phyloP scores from a whole-genome alignment of 1,284 basidiomycete genomes.

The Omphalotus olearius region DNA sequence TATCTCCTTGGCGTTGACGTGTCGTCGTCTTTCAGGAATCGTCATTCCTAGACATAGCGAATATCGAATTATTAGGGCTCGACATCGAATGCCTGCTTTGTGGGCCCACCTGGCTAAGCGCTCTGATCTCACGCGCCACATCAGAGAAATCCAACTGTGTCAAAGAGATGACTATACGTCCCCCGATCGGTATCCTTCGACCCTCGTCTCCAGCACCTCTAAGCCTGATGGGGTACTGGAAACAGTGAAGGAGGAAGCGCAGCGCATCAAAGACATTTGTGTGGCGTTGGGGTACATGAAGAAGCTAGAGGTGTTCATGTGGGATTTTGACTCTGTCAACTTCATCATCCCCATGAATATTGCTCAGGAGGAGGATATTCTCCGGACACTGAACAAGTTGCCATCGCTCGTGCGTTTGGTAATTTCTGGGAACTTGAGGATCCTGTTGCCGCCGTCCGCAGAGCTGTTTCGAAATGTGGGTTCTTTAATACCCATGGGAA shows the following conservation, averaged over 20 bases:
- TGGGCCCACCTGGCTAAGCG: slow-evolving; percentile 46
- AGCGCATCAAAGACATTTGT: slow-evolving; percentile 32
- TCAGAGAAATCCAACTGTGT: slow-evolving; percentile 36
- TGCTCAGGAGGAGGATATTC: slow-evolving; percentile 23
- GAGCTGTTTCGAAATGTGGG: slow-evolving; percentile 19
- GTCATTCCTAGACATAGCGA: slow-evolving; percentile 43
- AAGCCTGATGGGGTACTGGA: slow-evolving; percentile 12
- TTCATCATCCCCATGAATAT: slow-evolving; percentile 4
- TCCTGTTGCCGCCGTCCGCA: slow-evolving; percentile 24
- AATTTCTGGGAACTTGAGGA: slow-evolving; percentile 33
- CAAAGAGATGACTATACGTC: slow-evolving; percentile 28
- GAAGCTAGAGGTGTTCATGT: slow-evolving; percentile 34
- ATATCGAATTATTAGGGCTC: slow-evolving; percentile 43
- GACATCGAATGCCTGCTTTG: slow-evolving; percentile 33
- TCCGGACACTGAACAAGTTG: slow-evolving; percentile 14
- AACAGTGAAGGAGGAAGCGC: slow-evolving; percentile 22
- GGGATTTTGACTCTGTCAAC: slow-evolving; percentile 21
- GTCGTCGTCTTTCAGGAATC: slow-evolving; percentile 28
- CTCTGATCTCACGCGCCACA: slow-evolving; percentile 36
- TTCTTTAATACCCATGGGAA: background rate
- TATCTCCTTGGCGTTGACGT: slow-evolving; percentile 39
- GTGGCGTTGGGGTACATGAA: slow-evolving; percentile 36
- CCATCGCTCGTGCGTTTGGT: background rate
- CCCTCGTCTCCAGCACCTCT: slow-evolving; percentile 22
- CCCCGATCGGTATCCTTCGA: slow-evolving; percentile 32